Conservation (phyloP, 768 basidiomycete species). For the Lanmaoa rubissima region DNA sequence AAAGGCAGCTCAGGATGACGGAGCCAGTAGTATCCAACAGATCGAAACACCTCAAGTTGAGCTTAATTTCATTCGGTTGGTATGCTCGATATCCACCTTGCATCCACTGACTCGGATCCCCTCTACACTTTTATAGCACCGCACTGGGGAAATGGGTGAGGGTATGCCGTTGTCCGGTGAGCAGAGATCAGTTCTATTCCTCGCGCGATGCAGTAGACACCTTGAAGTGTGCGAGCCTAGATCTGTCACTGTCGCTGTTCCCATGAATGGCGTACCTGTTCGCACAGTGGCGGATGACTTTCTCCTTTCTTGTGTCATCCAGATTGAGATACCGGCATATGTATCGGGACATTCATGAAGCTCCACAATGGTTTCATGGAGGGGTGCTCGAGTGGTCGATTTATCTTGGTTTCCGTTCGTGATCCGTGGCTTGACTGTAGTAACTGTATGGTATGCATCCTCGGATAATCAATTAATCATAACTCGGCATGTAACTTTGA, state of each 20-base stretch:
- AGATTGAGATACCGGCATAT: slow-evolving; percentile 4
- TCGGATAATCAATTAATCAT: background rate
- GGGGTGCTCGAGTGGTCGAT: slow-evolving; percentile 1
- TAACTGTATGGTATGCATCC: background rate
- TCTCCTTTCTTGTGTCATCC: slow-evolving; percentile 9
- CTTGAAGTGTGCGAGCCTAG: slow-evolving; percentile 7
- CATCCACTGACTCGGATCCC: background rate
- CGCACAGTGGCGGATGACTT: slow-evolving; percentile 8
- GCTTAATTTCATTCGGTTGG: slow-evolving; percentile 67
- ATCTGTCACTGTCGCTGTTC: background rate
- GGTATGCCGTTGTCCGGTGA: slow-evolving; percentile 62
- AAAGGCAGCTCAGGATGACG: slow-evolving; percentile 54
- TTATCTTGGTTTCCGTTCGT: background rate
- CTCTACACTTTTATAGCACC: slow-evolving; percentile 35
- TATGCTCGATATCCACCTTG: slow-evolving; percentile 1
- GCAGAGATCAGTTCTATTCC: slow-evolving; percentile 13
- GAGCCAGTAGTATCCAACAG: slow-evolving; percentile 50
- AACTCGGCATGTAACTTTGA: background rate
- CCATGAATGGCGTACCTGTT: slow-evolving; percentile 2
- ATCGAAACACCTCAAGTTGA: slow-evolving; percentile 58
- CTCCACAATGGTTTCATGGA: slow-evolving; percentile 3
- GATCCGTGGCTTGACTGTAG: background rate
- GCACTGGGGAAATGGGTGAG: slow-evolving; percentile 62
- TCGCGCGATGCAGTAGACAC: background rate
- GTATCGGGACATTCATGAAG: slow-evolving; percentile 11